Evolutionary conservation across 345 rosid genomes (phyloP), one percentile per base, ranked within the genome.

Genomic region (Pistacia atlantica): DNA sequence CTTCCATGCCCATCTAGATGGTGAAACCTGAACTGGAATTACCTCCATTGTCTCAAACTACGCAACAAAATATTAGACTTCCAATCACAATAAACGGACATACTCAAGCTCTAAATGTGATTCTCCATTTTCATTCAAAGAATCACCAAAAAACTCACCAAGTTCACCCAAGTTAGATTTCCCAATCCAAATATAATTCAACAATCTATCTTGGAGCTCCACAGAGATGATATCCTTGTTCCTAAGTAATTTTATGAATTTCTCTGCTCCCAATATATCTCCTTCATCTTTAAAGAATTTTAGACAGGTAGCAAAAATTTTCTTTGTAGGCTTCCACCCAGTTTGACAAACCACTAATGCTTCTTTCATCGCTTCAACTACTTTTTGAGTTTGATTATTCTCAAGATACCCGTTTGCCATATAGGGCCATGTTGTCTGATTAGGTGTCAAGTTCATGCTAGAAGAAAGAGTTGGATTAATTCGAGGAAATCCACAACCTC

Each of bases 351-450:
- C 58, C 22, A 22, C 8, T 22, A 82, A 20, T 71, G 82, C 85
- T 69, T 80, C 67, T 80, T 77, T 75, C 86, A 84, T 61, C 10
- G 76, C 77, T 8, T 80, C 81, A 48, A 73, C 79, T 3, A 84
- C 88, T 51, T 81, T 52, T 6, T 6, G 67, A 42, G 61, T 42
- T 65, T 81, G 55, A 71, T 74, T 68, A 65, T 46, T 58, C 66
- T 71, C 16, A 62, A 83, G 75, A 67, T 79, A 63, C 25, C 82
- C 81, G 4, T 3, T 67, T 6, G 81, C 84, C 79, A 87, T 51
- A 58, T 10, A 56, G 59, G 62, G 77, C 85, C 86, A 86, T 25
- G 87, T 48, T 38, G 0, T 7, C 17, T 52, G 52, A 75, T 78
- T 6, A 16, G 77, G 83, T 25, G 25, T 25, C 25, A 25, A 25